Base-by-base conservation (phyloP, 768 basidiomycete genomes). In the Artomyces pyxidatus region DNA sequence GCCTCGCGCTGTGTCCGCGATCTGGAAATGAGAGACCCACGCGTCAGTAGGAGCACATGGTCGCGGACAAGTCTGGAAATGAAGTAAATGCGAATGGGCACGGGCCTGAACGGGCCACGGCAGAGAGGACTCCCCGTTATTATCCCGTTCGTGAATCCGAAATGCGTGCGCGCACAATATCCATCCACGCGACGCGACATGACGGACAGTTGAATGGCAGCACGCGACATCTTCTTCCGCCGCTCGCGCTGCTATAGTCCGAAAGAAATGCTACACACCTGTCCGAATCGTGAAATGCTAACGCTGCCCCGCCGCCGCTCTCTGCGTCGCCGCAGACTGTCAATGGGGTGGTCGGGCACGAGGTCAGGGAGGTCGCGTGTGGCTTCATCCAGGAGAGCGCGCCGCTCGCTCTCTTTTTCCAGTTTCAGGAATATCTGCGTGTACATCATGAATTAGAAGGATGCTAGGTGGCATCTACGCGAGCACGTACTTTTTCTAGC, bases 221-320 rank as follows among this genome's bases (percentile, higher is more conserved):
- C 47, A 29, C n/a, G 21, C 26, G 41, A 23, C 16, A 37, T 28
- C 38, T 21, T 10, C 30, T 44, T 26, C 29, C 28, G 42, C 37
- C n/a, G n/a, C n/a, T n/a, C n/a, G n/a, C n/a, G 5, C 21, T 3
- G 4, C 23, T 21, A 37, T 40, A 12, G 25, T 21, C 29, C n/a
- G 17, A 9, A 10, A 17, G 35, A 21, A 48, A 42, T 17, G 42
- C 19, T 16, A 50, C 68, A 50, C 42, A 81, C 80, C 72, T 80
- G 74, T 23, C 82, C 81, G 54, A 81, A 78, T 16, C 77, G 70
- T 47, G 78, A 77, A 37, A 83, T 70, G 1, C 79, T 81, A 30
- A 83, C 69, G 45, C 76, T 79, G 16, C 73, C 74, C 41, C 72
- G 68, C 38, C 69, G 65, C 35, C 63, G 62, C 43, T 68, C 72